Base-by-base conservation (phyloP, 257 asterid species). In the Solanum stenotomum region DNA sequence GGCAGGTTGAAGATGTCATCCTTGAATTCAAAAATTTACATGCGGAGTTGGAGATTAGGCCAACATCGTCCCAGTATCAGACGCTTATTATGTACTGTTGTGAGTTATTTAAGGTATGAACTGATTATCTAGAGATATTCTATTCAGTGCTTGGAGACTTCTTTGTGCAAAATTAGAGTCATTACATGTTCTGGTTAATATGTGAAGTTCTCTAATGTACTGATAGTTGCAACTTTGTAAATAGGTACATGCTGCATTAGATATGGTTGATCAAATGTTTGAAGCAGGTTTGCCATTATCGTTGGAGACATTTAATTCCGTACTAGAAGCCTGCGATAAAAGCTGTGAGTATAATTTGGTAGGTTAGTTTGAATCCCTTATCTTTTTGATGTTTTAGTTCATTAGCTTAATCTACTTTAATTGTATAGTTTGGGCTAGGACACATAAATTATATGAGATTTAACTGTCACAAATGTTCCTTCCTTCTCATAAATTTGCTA, bases 271-370 rank as follows among this genome's bases (percentile, higher is more conserved):
- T 37, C 92, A 88, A 87, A 94, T 95, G 72, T 89, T 91, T 61
- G 90, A 89, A 87, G 92, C 90, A 86, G 98, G 98, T 75, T 40
- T 88, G 85, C 59, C 91, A 65, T 56, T 94, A 91, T 88, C 96
- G 59, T 18, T 92, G 77, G 93, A 90, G 89, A 88, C 92, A 74
- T 90, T 94, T 89, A 95, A 95, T 92, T 89, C 89, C 44, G 75
- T 97, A 87, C 92, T 96, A 87, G 95, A 87, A 87, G 95, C 96
- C 83, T 96, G 98, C 91, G 91, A 88, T 61, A 92, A 63, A 92
- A 93, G 96, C 90, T 92, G 92, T 87, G 98, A 97, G 74, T 95
- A 92, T 91, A 93, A 94, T 93, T 89, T 96, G 98, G 99, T 96
- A 92, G 34, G 91, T 52, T 78, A 82, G 16, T 34, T 85, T 74